Base-by-base conservation (phyloP, 257 asterid genomes). In the Solanum commersonii region DNA sequence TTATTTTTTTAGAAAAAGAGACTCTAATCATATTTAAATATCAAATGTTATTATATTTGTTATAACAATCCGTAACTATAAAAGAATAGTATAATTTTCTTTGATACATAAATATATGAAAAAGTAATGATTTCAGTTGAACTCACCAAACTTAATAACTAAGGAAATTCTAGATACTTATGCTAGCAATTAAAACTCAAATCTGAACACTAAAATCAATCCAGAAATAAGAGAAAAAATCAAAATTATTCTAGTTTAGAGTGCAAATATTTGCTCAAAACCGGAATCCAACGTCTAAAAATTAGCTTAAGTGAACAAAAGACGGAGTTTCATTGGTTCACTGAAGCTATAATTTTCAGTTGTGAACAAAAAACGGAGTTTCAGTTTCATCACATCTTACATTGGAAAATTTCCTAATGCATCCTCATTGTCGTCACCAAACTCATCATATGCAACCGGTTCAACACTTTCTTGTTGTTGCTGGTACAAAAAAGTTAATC, bases 331-430 rank as follows among this genome's bases (percentile, higher is more conserved):
- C 74, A 38, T 38, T 38, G 42, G 42, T 8, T 38, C 42, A 38
- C 42, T 38, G 42, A 38, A 25, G 3, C 18, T 2, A 42, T 42
- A 25, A 67, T 25, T 67, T 87, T 79, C 89, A 44, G 90, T 86
- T 16, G 38, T 35, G 38, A 38, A 38, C 44, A 38, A 38, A 38
- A 38, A 2, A 38, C 44, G 44, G 44, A 38, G 44, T 38, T 40
- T 40, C 4, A 27, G 37, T 68, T 68, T 29, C 37, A 27, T 67
- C 25, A 70, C 49, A 4, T 86, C 49, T 88, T 90, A 95, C 52
- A 93, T 96, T 0, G 96, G 93, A 83, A 94, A 94, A 84, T 94
- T 92, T 87, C 93, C 95, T 89, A 93, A 76, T 31, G 91, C 89
- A 89, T 92, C 92, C 34, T 92, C 94, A 63, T 95, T 95, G 16